Conservation (phyloP, 495 filamentous ascomycete genomes). For the Immersiella caudata region DNA sequence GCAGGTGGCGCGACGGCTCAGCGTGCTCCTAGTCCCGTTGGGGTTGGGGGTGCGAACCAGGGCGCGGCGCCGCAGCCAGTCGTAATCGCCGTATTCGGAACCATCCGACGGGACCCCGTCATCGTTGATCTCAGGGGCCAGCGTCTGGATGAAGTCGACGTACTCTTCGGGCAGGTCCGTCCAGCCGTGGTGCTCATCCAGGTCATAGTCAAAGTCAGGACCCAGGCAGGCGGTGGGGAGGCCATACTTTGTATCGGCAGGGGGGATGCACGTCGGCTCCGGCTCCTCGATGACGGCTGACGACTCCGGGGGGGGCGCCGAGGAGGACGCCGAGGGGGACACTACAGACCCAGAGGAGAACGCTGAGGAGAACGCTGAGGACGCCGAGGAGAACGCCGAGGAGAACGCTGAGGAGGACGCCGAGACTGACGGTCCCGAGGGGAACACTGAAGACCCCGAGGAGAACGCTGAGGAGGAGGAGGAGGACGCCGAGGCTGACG, state of each 20-base stretch:
- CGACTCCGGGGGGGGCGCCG: background rate
- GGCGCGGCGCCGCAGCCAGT: background rate
- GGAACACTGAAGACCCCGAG: background rate
- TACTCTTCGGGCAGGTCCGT: background rate
- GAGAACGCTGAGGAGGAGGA: background rate
- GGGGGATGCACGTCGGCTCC: conserved; percentile 15
- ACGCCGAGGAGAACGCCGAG: background rate
- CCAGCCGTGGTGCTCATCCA: conserved; percentile 22
- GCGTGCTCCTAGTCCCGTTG: background rate
- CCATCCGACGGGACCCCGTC: conserved; percentile 5
- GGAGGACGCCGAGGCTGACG: background rate
- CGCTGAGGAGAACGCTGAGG: background rate
- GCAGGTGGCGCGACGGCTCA: background rate
- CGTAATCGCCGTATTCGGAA: conserved; percentile 1
- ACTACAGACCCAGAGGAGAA: conserved; percentile 3
- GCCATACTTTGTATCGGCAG: conserved; percentile 23
- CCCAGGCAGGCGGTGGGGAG: conserved; percentile 30
- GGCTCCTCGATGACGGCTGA: conserved; percentile 2
- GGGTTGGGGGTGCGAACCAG: background rate
- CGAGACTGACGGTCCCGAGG: background rate
- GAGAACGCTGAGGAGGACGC: background rate
- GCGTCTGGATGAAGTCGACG: conserved; percentile 8
- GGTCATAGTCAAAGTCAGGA: conserved; percentile 21
- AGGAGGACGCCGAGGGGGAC: background rate
- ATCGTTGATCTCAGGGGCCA: conserved; percentile 2